phyloP scores from a whole-genome alignment of 768 basidiomycete genomes.

The Obba rivulosa region DNA sequence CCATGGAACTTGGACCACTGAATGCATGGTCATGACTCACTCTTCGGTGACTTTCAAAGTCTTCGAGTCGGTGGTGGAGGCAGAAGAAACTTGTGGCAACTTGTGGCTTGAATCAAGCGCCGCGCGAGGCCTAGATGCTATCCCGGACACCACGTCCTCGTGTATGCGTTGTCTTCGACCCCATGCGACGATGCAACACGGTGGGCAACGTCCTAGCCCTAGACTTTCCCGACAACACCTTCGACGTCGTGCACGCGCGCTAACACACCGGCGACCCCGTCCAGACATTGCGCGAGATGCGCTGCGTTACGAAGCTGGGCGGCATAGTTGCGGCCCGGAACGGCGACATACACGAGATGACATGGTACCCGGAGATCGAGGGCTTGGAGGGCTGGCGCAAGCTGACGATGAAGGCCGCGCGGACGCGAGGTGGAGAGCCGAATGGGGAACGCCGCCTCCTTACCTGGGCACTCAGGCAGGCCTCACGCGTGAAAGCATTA shows the following conservation, averaged over 20 bases:
- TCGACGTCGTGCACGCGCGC: constrained; percentile 46
- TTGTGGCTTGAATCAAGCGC: too few species aligned
- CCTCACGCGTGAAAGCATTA: constrained; percentile 23
- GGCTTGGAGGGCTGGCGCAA: constrained; percentile 25
- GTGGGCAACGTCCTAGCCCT: constrained; percentile 33
- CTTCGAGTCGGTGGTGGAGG: too few species aligned
- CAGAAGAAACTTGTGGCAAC: too few species aligned
- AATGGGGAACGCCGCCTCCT: constrained; percentile 32
- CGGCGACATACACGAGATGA: constrained; percentile 27
- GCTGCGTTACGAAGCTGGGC: constrained; percentile 38
- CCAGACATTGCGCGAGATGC: constrained; percentile 39
- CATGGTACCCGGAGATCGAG: constrained; percentile 30
- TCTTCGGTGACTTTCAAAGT: too few species aligned
- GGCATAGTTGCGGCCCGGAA: constrained; percentile 43
- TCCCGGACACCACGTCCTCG: too few species aligned
- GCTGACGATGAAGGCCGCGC: constrained; percentile 27
- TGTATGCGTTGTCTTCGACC: too few species aligned
- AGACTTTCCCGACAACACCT: constrained; percentile 31
- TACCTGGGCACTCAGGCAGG: constrained; percentile 34
- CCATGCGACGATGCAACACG: too few species aligned
- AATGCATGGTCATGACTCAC: too few species aligned
- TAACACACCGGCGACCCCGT: constrained; percentile 41
- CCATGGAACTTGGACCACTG: too few species aligned
- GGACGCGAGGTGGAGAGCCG: constrained; percentile 31
- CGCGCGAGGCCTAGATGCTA: too few species aligned